Base-by-base conservation (phyloP, 495 filamentous ascomycete species). In the Tuber indicum region DNA sequence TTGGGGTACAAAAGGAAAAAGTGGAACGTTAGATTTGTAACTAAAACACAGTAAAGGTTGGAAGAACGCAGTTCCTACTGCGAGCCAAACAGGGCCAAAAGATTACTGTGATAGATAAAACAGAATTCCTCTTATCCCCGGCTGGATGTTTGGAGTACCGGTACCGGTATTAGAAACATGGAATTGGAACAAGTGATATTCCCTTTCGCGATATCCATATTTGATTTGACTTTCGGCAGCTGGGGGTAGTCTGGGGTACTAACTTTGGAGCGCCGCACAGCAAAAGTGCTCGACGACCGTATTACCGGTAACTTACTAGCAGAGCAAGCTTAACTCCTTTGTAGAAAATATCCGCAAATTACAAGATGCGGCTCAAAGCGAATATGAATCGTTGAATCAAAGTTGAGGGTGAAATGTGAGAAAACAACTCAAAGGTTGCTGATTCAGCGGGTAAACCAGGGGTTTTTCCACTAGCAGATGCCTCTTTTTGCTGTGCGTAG, bases 401-500 rank as follows among this genome's bases (percentile, higher is more conserved):
- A 32, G 58, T 66, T 66, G 26, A 36, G 58, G 26, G 26, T 36
- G 26, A 16, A 36, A 36, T 36, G 26, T 16, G 58, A 17, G 14
- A 19, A 19, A 36, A 36, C 58, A 9, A 19, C 12, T 36, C 26
- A 26, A 26, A 58, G 3, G 52, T 26, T 36, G 58, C 58, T 66
- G 58, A 66, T 66, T 66, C 58, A 66, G 58, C 58, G 14, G 58
- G 2, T 36, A 66, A 66, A 16, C 26, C 58, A 66, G 58, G 58
- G 58, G 36, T 66, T 14, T 19, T 36, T 66, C 14, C 58, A 1
- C 36, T 4, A 26, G 58, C 12, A 36, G 58, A 26, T 77, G 23
- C 75, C 32, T 62, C 71, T 76, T 46, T 70, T 71, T 80, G 71
- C 66, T 80, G 77, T 80, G 58, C 71, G 41, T 76, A 44, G 41